A percentile compares a stretch with the other conserved stretches of the same genome.
phyloP scores from a whole-genome alignment of 2,329 filamentous ascomycete genomes.

The Sclerotiophoma versabilis region DNA sequence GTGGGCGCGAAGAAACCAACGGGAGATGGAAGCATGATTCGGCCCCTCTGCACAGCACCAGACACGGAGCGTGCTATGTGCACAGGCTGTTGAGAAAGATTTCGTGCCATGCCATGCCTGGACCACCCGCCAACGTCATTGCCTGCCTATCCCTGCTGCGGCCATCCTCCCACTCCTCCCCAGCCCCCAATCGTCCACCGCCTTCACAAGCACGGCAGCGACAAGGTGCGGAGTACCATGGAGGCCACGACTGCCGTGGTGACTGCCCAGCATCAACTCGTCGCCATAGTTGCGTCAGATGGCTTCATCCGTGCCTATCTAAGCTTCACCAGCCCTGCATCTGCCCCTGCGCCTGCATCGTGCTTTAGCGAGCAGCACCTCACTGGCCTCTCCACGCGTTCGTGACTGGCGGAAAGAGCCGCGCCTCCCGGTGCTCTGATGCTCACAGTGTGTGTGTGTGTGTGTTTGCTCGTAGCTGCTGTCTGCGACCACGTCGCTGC shows the following conservation, averaged over 20 bases:
- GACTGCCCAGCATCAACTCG: not conserved
- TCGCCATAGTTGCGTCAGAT: constrained; percentile 9
- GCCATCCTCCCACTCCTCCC: not conserved
- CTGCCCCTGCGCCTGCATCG: not conserved
- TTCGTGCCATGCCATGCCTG: constrained; percentile 9
- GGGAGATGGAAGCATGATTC: constrained; percentile 5
- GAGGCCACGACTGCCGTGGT: not conserved
- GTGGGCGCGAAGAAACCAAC: not conserved
- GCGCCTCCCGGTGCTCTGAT: not conserved
- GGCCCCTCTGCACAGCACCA: constrained; percentile 10
- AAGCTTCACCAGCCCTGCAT: not conserved
- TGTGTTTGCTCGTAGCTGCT: not conserved
- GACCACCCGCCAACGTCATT: constrained; percentile 14
- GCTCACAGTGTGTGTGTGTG: not conserved
- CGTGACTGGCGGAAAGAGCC: not conserved
- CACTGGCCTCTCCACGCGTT: constrained; percentile 14
- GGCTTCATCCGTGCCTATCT: constrained; percentile 3
- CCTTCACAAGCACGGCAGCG: not conserved
- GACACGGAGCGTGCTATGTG: constrained; percentile 14
- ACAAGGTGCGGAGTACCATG: not conserved
- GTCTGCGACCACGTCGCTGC: not conserved
- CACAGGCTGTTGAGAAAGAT: constrained; percentile 19
- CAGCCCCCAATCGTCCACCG: not conserved
- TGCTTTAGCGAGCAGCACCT: constrained; percentile 4
- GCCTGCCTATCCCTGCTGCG: not conserved